phyloP scores from a whole-genome alignment of 2,329 filamentous ascomycete species.

The Fusarium stilboides region DNA sequence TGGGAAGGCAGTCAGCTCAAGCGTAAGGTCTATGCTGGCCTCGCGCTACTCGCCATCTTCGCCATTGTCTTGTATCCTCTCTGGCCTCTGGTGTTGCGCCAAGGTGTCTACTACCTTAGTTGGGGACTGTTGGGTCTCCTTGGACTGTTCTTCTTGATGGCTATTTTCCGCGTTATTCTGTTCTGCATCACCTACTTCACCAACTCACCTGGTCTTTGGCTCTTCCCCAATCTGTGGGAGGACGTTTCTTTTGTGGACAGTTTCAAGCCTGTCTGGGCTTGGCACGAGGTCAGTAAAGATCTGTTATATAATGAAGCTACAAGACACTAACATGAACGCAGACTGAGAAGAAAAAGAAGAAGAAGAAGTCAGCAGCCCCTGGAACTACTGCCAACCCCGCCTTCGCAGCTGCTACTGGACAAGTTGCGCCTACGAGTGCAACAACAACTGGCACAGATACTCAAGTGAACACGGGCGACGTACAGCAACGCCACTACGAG shows the following conservation, averaged over 20 bases:
- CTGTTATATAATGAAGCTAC: not conserved
- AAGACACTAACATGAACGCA: slow-evolving; percentile 43
- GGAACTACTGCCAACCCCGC: slow-evolving; percentile 57
- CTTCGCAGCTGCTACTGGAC: slow-evolving; percentile 68
- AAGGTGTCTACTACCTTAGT: slow-evolving; percentile 97
- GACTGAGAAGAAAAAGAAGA: slow-evolving; percentile 65
- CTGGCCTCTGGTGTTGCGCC: slow-evolving; percentile 91
- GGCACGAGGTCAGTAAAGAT: slow-evolving; percentile 84
- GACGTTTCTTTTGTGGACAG: slow-evolving; percentile 99
- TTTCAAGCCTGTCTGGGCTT: slow-evolving; percentile 96
- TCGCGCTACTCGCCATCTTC: slow-evolving; percentile 87
- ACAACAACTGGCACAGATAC: slow-evolving; percentile 72
- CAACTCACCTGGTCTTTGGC: slow-evolving; percentile 90
- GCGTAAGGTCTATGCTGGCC: slow-evolving; percentile 90
- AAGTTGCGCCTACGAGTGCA: slow-evolving; percentile 66
- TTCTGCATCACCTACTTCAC: slow-evolving; percentile 94
- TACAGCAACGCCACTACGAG: slow-evolving; percentile 62
- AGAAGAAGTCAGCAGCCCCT: slow-evolving; percentile 66
- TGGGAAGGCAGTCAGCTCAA: slow-evolving; percentile 96
- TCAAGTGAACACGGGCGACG: slow-evolving; percentile 62
- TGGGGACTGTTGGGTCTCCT: slow-evolving; percentile 93
- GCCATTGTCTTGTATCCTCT: slow-evolving; percentile 94
- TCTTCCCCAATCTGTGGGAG: slow-evolving; percentile 98
- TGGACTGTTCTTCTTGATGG: slow-evolving; percentile 96
- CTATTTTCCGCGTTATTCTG: slow-evolving; percentile 94